These are phyloP conservation scores for Syncephalastrum contaminatum DNA, from an alignment of 371 early-diverging fungal species.

Conservation along the genomic window DNA sequence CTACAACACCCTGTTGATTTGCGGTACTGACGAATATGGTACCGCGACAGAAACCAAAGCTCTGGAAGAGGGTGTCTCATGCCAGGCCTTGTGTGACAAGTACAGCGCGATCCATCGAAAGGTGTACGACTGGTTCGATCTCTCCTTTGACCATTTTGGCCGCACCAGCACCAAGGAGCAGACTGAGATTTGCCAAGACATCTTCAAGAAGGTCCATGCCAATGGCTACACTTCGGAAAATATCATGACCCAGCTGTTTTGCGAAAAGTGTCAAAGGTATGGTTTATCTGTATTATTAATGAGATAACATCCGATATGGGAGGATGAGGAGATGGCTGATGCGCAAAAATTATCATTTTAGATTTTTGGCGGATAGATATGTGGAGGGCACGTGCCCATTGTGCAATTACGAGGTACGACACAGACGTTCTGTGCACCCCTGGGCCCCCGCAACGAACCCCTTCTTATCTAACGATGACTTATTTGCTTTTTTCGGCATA, in stretches of 20 bases:
- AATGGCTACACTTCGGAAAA: slow-evolving; percentile 80
- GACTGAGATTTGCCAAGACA: slow-evolving; percentile 91
- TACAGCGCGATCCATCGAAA: slow-evolving; percentile 89
- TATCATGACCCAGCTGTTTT: slow-evolving; percentile 90
- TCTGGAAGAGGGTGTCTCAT: slow-evolving; percentile 86
- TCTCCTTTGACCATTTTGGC: slow-evolving; percentile 98
- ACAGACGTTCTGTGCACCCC: neutral
- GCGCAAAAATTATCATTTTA: slow-evolving; percentile 16
- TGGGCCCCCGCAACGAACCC: too few relatives aligned
- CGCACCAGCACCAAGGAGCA: slow-evolving; percentile 93
- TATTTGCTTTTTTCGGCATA: slow-evolving; percentile 7
- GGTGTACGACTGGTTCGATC: slow-evolving; percentile 96
- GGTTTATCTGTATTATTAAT: slow-evolving; percentile 2
- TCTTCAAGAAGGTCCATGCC: slow-evolving; percentile 81
- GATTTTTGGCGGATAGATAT: slow-evolving; percentile 99
- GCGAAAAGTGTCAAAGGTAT: slow-evolving; percentile 82
- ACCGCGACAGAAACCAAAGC: slow-evolving; percentile 99
- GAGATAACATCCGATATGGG: neutral
- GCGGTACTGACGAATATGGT: slow-evolving; percentile 99
- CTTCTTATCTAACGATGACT: too few relatives aligned
- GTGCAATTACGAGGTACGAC: slow-evolving; percentile 75
- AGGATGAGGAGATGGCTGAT: neutral
- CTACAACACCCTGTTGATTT: slow-evolving; percentile 92
- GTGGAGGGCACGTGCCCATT: slow-evolving; percentile 97
- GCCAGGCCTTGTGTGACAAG: slow-evolving; percentile 96